These are phyloP conservation scores for Suillus sp. DNA, from an alignment of 768 basidiomycete species.

Conservation along the genomic window DNA sequence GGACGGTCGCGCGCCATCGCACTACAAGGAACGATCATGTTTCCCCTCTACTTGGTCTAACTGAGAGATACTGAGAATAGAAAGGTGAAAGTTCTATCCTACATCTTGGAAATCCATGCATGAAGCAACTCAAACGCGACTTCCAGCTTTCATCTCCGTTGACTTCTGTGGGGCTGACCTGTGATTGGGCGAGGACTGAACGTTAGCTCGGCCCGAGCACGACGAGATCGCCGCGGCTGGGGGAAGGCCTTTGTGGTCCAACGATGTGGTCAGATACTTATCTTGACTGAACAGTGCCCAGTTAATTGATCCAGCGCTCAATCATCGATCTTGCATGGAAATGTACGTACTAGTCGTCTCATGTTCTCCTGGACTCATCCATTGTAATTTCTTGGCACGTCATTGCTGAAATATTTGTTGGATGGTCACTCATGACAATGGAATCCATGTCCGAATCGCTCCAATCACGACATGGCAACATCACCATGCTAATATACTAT, in stretches of 20 bases:
- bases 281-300: background rate
- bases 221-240: background rate
- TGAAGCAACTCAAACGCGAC: background rate
- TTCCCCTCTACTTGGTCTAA: background rate
- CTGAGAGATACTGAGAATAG: background rate
- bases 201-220: background rate
- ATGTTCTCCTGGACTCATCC: background rate
- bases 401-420: background rate
- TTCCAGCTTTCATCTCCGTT: slow-evolving; percentile 4
- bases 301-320: background rate
- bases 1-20: background rate
- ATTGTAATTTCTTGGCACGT: background rate
- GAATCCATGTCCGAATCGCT: background rate
- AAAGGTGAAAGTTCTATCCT: background rate
- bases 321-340: background rate
- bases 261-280: background rate
- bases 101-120: background rate
- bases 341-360: background rate
- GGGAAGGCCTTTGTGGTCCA: background rate
- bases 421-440: background rate
- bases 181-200: background rate
- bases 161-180: background rate
- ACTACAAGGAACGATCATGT: background rate
- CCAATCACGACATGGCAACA: background rate
- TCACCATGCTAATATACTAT: background rate